Conservation (phyloP, 139 green algal species). For the Chlamydomonas urium region DNA sequence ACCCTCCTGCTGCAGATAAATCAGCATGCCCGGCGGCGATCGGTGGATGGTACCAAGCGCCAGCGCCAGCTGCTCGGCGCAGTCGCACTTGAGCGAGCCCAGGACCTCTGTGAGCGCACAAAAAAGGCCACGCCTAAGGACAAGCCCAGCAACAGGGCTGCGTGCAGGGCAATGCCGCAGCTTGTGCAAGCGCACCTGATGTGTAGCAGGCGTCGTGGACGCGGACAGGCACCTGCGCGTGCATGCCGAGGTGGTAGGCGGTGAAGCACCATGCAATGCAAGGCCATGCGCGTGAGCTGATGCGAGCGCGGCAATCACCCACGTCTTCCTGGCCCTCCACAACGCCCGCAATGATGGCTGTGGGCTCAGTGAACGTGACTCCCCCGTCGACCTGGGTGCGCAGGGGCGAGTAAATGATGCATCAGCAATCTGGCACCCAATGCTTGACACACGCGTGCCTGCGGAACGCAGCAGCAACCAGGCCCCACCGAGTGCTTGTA, state of each 20-base stretch:
- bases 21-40: slow-evolving; percentile 68
- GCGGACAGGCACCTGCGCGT: slow-evolving; percentile 69
- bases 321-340: slow-evolving; percentile 74
- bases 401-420: neutral
- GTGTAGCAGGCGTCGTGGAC: slow-evolving; percentile 97
- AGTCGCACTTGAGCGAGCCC: slow-evolving; percentile 94
- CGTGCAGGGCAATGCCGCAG: too few relatives aligned
- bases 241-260: neutral
- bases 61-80: slow-evolving; percentile 84
- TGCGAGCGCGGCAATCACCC: slow-evolving; percentile 18
- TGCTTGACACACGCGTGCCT: too few relatives aligned
- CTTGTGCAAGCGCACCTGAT: slow-evolving; percentile 65
- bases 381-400: slow-evolving; percentile 67
- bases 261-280: neutral
- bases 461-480: too few relatives aligned
- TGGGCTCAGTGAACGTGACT: slow-evolving; percentile 76
- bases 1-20: slow-evolving; percentile 95
- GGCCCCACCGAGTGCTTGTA: slow-evolving; percentile 82
- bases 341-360: slow-evolving; percentile 73
- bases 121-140: too few relatives aligned
- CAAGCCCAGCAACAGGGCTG: too few relatives aligned
- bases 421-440: neutral
- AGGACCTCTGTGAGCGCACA: slow-evolving; percentile 76
- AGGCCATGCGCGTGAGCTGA: neutral
- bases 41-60: slow-evolving; percentile 75